Base-by-base conservation (phyloP, 73 alveolate genomes). In the Paramecium caudatum region DNA sequence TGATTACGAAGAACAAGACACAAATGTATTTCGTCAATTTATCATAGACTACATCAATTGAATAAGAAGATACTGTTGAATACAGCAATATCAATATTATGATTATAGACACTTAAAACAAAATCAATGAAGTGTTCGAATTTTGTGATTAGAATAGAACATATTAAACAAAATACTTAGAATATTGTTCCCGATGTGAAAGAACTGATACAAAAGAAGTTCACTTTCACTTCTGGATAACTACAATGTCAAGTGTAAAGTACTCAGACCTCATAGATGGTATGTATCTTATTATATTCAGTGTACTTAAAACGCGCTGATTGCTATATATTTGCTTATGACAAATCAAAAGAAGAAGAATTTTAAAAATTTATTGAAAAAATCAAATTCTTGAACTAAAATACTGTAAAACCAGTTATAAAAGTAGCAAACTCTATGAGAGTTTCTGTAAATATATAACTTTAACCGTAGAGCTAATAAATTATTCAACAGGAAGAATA, bases 211-310 rank as follows among this genome's bases (percentile, higher is more conserved):
- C n/a, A n/a, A n/a, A n/a, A n/a, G n/a, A n/a, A n/a, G n/a, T n/a
- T n/a, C n/a, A n/a, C n/a, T n/a, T n/a, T 55, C 80, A 55, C 17
- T 55, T 55, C 30, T 55, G 80, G 80, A 55, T 55, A 4, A 55
- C 25, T 49, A 49, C 19, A n/a, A 4, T n/a, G n/a, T n/a, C n/a
- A n/a, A n/a, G n/a, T n/a, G n/a, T n/a, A n/a, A n/a, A n/a, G n/a
- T 49, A 49, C 12, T 49, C 13, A 5, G 70, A 49, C 7, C 15
- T 49, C 8, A 49, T 49, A 2, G 25, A 49, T 49, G 70, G 70
- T 49, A 49, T 16, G 9, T 49, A 15, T 49, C 25, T 55, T 21
- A 17, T 55, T 23, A 55, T 23, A 21, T 19, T 4, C 30, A 55
- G 80, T 55, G 23, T 55, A 55, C 12, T 55, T 10, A 4, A 55